phyloP scores from a whole-genome alignment of 805 yeast genomes.

The Peterozyma xylosa region DNA sequence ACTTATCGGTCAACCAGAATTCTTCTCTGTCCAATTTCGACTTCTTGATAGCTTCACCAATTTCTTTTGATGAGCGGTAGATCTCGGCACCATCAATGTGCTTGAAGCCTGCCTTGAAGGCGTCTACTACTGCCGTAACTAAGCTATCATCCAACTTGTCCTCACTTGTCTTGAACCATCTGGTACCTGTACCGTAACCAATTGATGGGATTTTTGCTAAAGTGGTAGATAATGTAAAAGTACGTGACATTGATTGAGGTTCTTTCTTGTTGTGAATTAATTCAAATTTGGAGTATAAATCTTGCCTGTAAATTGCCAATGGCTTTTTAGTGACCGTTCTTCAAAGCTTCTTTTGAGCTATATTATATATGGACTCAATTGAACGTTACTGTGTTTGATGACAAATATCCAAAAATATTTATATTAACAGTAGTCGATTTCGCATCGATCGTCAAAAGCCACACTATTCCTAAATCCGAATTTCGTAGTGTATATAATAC shows the following conservation, averaged over 20 bases:
- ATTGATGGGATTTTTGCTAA: constrained; percentile 41
- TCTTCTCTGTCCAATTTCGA: constrained; percentile 22
- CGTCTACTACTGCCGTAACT: constrained; percentile 42
- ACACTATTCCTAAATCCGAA: too few relatives aligned
- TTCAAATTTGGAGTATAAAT: too few relatives aligned
- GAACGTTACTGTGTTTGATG: too few relatives aligned
- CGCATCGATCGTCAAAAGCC: too few relatives aligned
- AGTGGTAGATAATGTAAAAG: constrained; percentile 38
- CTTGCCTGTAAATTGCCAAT: too few relatives aligned
- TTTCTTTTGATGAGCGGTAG: constrained; percentile 60
- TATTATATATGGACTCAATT: too few relatives aligned
- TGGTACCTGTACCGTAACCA: constrained; percentile 58
- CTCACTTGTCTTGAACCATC: constrained; percentile 43
- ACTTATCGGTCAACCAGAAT: constrained; percentile 27
- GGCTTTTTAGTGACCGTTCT: too few relatives aligned
- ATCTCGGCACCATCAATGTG: constrained; percentile 67
- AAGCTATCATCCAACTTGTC: constrained; percentile 27
- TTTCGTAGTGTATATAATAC: too few relatives aligned
- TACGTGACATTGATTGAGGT: not conserved
- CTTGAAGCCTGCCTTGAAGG: constrained; percentile 61
- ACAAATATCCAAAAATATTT: too few relatives aligned
- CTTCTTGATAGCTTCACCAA: constrained; percentile 47
- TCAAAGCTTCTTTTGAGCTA: too few relatives aligned
- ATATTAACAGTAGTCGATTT: too few relatives aligned
- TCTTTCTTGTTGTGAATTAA: too few relatives aligned